Percentiles rank a stretch among this genome's conserved stretches.
These are phyloP conservation scores for Camillea tinctor DNA, from an alignment of 2,329 filamentous ascomycete genomes.

Conservation along the genomic window DNA sequence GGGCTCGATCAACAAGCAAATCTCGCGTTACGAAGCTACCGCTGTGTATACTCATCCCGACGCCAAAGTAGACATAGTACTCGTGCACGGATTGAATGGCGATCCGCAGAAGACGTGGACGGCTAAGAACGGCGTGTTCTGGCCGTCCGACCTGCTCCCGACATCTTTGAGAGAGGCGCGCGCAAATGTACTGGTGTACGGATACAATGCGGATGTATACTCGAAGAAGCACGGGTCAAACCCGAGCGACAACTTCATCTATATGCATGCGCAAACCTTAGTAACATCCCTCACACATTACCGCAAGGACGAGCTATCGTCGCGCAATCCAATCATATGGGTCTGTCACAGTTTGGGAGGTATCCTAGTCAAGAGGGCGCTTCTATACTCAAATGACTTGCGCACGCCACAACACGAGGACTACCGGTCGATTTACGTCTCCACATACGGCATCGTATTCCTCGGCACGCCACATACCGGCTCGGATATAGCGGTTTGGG, in stretches of 20 bases:
- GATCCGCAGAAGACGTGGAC: conserved; percentile 64
- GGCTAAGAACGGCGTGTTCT: conserved; percentile 58
- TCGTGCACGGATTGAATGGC: conserved; percentile 71
- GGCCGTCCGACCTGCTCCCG: conserved; percentile 68
- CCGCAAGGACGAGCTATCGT: conserved; percentile 56
- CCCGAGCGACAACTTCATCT: conserved; percentile 65
- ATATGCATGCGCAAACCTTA: conserved; percentile 69
- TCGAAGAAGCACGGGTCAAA: conserved; percentile 48
- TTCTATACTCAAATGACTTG: conserved; percentile 66
- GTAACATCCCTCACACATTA: conserved; percentile 62
- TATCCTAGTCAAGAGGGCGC: conserved; percentile 67
- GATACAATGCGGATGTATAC: conserved; percentile 69
- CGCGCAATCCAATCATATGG: conserved; percentile 69
- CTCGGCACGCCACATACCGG: conserved; percentile 75
- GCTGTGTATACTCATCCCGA: conserved; percentile 59
- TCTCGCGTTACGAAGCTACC: conserved; percentile 57
- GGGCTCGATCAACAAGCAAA: conserved; percentile 49
- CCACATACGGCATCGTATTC: conserved; percentile 74
- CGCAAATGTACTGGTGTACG: conserved; percentile 68
- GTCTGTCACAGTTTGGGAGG: conserved; percentile 74
- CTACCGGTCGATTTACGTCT: conserved; percentile 67
- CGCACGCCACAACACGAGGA: conserved; percentile 60
- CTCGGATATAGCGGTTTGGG: conserved; percentile 68
- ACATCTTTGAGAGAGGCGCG: conserved; percentile 53
- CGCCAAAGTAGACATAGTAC: conserved; percentile 62